These are phyloP conservation scores for grape (Vitis vinifera) DNA, from an alignment of 164 flowering plant genomes.

Conservation along the genomic window ASM3070453v1 NC_081812.1:10705501-10706000, in stretches of 20 bases:
- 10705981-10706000: constrained; percentile 54
- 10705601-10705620: neutral
- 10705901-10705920: neutral
- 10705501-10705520: no score
- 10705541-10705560: neutral
- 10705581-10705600: neutral
- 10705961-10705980: constrained; percentile 84
- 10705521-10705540: neutral
- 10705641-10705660: constrained; percentile 42
- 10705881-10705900: constrained; percentile 13
- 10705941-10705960: constrained; percentile 20
- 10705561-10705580: neutral
- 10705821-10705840: constrained; percentile 76
- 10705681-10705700: constrained; percentile 53
- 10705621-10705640: neutral
- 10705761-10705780: constrained; percentile 52
- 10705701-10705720: constrained; percentile 54
- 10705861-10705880: constrained; percentile 53
- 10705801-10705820: constrained; percentile 53
- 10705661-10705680: constrained; percentile 69
- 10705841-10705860: constrained; percentile 83
- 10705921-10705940: constrained; percentile 12
- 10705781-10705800: constrained; percentile 95
- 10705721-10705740: constrained; percentile 75
- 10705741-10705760: constrained; percentile 33